Conservation (phyloP, 495 filamentous ascomycete species). For the Bacidia gigantensis region DNA sequence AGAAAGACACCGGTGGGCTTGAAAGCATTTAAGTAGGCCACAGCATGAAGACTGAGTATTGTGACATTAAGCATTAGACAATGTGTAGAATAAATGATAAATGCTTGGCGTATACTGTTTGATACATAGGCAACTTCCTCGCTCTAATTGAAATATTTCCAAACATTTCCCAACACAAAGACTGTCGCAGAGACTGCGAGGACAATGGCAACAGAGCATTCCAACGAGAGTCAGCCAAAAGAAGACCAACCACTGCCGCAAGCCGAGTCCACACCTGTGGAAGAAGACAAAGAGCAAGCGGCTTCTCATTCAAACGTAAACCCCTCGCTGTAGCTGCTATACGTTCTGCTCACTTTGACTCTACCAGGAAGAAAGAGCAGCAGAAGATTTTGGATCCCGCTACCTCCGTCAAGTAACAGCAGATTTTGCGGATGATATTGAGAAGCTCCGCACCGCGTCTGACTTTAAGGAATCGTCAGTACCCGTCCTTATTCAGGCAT, state of each 20-base stretch:
- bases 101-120: too few relatives aligned
- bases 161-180: too few relatives aligned
- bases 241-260: not conserved
- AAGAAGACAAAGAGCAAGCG: not conserved
- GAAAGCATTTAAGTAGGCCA: too few relatives aligned
- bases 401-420: constrained; percentile 51
- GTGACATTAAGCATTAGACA: too few relatives aligned
- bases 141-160: too few relatives aligned
- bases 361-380: not conserved
- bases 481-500: constrained; percentile 45
- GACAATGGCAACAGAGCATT: too few relatives aligned
- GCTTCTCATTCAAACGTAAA: not conserved
- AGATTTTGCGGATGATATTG: constrained; percentile 60
- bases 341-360: not conserved
- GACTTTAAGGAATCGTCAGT: constrained; percentile 53
- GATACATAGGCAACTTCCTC: too few relatives aligned
- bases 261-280: not conserved
- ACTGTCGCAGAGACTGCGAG: too few relatives aligned
- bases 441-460: constrained; percentile 47
- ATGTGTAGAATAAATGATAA: too few relatives aligned
- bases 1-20: too few relatives aligned
- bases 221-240: not conserved
- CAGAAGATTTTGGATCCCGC: constrained; percentile 39
- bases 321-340: not conserved
- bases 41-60: too few relatives aligned